A percentile compares a stretch with the other conserved stretches of the same genome.
These are phyloP conservation scores for Sporothrix phasma DNA, from an alignment of 2,329 filamentous ascomycete species.

Conservation along the genomic window DNA sequence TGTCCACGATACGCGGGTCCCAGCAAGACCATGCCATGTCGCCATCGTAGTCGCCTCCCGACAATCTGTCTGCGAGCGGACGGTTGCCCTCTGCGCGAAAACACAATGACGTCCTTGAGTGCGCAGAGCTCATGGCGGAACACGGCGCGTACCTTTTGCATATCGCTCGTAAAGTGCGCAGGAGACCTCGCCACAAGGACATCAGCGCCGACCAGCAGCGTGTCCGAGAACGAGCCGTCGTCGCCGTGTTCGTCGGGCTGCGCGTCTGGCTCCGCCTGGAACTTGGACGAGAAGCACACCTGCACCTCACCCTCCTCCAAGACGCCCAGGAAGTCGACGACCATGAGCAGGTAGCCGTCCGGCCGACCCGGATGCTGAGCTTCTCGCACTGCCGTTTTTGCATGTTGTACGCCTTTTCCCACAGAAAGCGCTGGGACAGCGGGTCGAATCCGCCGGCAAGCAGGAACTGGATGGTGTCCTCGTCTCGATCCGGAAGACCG, in stretches of 20 bases:
- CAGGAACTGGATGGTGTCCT: constrained; percentile 45
- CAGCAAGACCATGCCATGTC: constrained; percentile 71
- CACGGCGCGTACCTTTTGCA: constrained; percentile 56
- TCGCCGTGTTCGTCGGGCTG: constrained; percentile 37
- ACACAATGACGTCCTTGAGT: constrained; percentile 71
- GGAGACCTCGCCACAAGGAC: constrained; percentile 61
- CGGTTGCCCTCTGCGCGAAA: constrained; percentile 52
- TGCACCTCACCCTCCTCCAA: constrained; percentile 58
- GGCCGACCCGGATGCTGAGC: constrained; percentile 50
- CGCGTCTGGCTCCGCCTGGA: constrained; percentile 38
- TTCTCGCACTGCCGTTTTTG: constrained; percentile 44
- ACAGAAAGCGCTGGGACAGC: constrained; percentile 36
- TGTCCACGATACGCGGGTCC: constrained; percentile 53
- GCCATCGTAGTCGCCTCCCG: constrained; percentile 74
- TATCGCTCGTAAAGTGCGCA: constrained; percentile 59
- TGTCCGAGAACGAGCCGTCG: constrained; percentile 37
- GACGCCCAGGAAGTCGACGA: constrained; percentile 54
- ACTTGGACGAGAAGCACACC: constrained; percentile 57
- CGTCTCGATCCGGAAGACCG: constrained; percentile 39
- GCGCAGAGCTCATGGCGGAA: constrained; percentile 51
- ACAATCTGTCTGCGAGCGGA: constrained; percentile 59
- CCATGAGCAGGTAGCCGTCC: constrained; percentile 57
- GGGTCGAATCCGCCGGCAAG: constrained; percentile 52
- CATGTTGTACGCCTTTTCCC: constrained; percentile 36
- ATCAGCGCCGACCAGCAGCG: constrained; percentile 45